Base-by-base conservation (phyloP, 75 land plant genomes). In the Sequoia sempervirens region DNA sequence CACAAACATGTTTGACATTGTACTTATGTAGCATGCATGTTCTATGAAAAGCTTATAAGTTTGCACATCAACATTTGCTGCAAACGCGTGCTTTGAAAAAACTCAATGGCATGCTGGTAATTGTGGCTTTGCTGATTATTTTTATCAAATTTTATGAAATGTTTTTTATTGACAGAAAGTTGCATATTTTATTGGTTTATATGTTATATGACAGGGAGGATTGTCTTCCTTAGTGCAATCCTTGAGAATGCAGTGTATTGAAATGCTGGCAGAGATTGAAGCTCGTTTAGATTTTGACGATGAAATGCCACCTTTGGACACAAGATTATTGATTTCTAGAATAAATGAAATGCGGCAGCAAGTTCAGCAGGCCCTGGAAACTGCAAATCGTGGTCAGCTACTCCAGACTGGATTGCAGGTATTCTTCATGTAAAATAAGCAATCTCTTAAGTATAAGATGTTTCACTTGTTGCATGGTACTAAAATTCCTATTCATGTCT, bases 251-350 rank as follows among this genome's bases (percentile, higher is more conserved):
- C 87, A 92, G 75, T 95, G 98, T 90, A 91, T 97, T 66, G 93
- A 96, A 83, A 84, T 97, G 87, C 96, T 97, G 82, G 89, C 94
- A 82, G 99, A 97, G 84, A 93, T 96, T 83, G 99, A 97, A 81
- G 98, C 99, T 85, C 96, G 96, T 52, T 46, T 97, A 28, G 99
- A 97, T 88, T 97, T 97, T 89, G 99, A 97, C 53, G 99, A 97
- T 84, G 99, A 97, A 85, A 93, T 97, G 91, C 98, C 96, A 83
- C 88, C 87, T 37, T 52, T 97, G 53, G 92, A 97, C 80, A 36
- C 85, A 47, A 85, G 87, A 18, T 54, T 82, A 20, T 64, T 96
- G 54, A 89, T 89, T 80, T 76, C 81, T 68, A 91, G 75, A 81
- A 91, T 96, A 61, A 86, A 93, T 68, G 46, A 76, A n/a, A 91